Base-by-base conservation (phyloP, 306 rosid species). In the Ormosia semicastrata region DNA sequence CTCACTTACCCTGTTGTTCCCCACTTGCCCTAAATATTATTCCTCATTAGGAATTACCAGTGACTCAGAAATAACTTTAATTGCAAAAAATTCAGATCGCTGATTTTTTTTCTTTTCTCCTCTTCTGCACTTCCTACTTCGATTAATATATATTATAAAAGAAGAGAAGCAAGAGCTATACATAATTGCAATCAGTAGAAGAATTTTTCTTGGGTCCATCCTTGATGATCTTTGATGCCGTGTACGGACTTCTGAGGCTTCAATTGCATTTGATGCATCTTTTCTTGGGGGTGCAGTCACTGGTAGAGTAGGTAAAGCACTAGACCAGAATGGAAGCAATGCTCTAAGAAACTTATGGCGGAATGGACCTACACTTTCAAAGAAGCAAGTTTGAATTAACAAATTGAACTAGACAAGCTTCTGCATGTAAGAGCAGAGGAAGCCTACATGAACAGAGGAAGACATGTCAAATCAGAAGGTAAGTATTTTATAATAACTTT, bases 141-240 rank as follows among this genome's bases (percentile, higher is more conserved):
- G 52, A 71, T 71, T 37, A 70, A 66, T 54, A 73, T 40, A 62
- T 15, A 68, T 88, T 46, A 73, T 14, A 37, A 43, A 63, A 41
- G 66, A 82, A 75, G 77, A 17, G 32, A 75, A 56, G 56, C 39
- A 72, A 64, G 77, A 66, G 64, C n/a, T 58, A 17, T 91, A 96
- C 99, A 96, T 96, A 79, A 94, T 92, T 59, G 98, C 99, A 82
- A 96, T 91, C 79, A 92, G 43, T 59, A 96, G 97, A 84, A 96
- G 97, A 84, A 96, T 92, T 88, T 96, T 96, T 81, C 99, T 89
- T 3, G 99, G 98, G 90, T 96, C 99, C 98, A 92, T 89, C 82
- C 94, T 91, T 18, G 99, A 92, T 81, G 99, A 80, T 85, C 90
- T 89, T 88, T 86, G 97, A 83, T 89, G 94, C 30, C 98, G 89